Evolutionary conservation across 352 stramenopile genomes (phyloP).

Genomic region (Phytophthora melonis): DNA sequence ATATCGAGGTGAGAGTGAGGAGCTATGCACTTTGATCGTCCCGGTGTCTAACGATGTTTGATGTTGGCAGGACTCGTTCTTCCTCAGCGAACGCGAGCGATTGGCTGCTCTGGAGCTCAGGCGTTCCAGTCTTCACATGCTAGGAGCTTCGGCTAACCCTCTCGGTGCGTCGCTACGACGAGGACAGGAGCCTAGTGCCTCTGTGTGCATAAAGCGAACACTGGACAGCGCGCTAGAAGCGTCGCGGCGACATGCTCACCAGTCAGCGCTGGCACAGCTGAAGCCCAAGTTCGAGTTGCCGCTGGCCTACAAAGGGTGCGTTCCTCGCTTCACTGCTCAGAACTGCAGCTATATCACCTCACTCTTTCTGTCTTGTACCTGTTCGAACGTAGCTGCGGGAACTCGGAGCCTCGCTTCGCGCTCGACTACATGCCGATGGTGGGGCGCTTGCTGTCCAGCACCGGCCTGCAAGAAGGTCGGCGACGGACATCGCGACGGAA

Average conservation of each 20-base stretch:
- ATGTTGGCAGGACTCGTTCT: constrained; percentile 36
- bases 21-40: background rate
- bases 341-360: constrained; percentile 17
- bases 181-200: constrained; percentile 25
- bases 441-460: constrained; percentile 57
- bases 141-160: constrained; percentile 21
- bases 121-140: constrained; percentile 41
- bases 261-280: constrained; percentile 39
- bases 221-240: constrained; percentile 41
- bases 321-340: background rate
- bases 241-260: constrained; percentile 27
- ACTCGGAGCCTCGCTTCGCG: constrained; percentile 51
- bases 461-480: constrained; percentile 61
- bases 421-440: constrained; percentile 84
- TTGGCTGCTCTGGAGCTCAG: constrained; percentile 34
- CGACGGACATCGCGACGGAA: constrained; percentile 74
- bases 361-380: constrained; percentile 8
- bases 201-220: constrained; percentile 44
- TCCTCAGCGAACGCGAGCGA: constrained; percentile 36
- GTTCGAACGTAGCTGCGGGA: constrained; percentile 36
- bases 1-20: constrained; percentile 36
- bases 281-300: constrained; percentile 66
- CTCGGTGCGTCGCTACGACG: constrained; percentile 27
- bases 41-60: constrained; percentile 6
- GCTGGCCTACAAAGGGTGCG: constrained; percentile 52